These are phyloP conservation scores for Diplodia corticola DNA, from an alignment of 2,329 filamentous ascomycete genomes.

Conservation along the genomic window DNA sequence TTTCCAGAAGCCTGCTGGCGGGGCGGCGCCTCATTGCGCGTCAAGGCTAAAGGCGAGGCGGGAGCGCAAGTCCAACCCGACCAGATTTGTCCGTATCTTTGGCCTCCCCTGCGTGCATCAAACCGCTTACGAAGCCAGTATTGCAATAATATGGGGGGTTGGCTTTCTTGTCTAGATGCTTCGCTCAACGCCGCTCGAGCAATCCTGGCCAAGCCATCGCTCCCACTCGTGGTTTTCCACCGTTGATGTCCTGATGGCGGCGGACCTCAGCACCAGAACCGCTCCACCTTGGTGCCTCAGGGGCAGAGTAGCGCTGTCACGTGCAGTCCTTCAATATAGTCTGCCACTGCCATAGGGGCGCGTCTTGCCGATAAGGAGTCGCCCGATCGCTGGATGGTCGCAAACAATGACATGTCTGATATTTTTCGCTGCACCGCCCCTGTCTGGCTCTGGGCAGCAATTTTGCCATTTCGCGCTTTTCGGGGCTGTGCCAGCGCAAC, in stretches of 20 bases:
- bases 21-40: neutral
- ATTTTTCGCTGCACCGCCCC: neutral
- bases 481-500: constrained; percentile 1
- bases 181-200: neutral
- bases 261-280: neutral
- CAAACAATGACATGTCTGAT: neutral
- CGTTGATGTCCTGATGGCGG: neutral
- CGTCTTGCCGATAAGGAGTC: constrained; percentile 1
- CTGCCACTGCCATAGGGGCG: neutral
- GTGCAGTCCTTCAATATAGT: constrained; percentile 8
- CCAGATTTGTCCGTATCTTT: constrained; percentile 9
- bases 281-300: neutral
- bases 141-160: neutral
- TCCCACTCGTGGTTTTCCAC: neutral
- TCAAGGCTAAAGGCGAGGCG: neutral
- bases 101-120: constrained; percentile 18
- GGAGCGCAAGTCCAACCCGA: constrained; percentile 2
- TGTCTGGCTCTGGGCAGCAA: neutral
- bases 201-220: neutral
- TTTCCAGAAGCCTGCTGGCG: neutral
- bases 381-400: neutral
- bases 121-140: constrained; percentile 12
- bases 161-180: neutral
- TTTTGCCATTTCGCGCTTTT: neutral
- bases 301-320: constrained; percentile 18